Base-by-base conservation (phyloP, 352 stramenopile genomes). In the Pythium chondricola region DNA sequence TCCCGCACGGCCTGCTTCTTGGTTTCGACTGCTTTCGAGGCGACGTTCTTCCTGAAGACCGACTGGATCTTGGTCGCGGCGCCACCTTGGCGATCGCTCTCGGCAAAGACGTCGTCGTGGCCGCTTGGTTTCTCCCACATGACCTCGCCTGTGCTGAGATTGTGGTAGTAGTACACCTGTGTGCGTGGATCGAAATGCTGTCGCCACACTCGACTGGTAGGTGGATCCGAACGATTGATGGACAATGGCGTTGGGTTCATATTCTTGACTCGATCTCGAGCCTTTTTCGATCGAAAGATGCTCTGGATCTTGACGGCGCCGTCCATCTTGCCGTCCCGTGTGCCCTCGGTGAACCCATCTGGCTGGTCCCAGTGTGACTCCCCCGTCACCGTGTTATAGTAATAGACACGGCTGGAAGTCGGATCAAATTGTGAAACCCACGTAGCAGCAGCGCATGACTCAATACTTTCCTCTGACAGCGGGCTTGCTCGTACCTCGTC, bases 41-140 rank as follows among this genome's bases (percentile, higher is more conserved):
- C 67, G 2, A 62, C 48, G 1, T 60, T 55, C 39, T 77, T 71
- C 10, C 77, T 54, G 20, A 74, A 59, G 8, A 64, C 65, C 40
- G 72, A 86, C 43, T 88, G 77, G 31, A 88, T 88, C 7, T 60
- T 66, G 3, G 76, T 36, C 4, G 69, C 73, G 8, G 67, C 67
- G 8, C 61, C 46, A 7, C 72, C 65, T 17, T 55, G 65, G 25
- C 58, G 58, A 29, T 62, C 59, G 10, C 48, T 53, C 37, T 67
- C 48, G 5, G 36, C 31, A 10, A 46, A 45, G 6, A 55, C 43
- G 9, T 54, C 51, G 1, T 58, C 37, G 16, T 49, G 64, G 0
- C 48, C 33, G 3, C 52, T 42, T 0, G 71, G 71, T 11, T 70
- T 74, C 13, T 67, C 57, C 54, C 56, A 72, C 20, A 52, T 67